phyloP scores from a whole-genome alignment of 2,329 filamentous ascomycete species.

The Aspergillus awamori region DNA sequence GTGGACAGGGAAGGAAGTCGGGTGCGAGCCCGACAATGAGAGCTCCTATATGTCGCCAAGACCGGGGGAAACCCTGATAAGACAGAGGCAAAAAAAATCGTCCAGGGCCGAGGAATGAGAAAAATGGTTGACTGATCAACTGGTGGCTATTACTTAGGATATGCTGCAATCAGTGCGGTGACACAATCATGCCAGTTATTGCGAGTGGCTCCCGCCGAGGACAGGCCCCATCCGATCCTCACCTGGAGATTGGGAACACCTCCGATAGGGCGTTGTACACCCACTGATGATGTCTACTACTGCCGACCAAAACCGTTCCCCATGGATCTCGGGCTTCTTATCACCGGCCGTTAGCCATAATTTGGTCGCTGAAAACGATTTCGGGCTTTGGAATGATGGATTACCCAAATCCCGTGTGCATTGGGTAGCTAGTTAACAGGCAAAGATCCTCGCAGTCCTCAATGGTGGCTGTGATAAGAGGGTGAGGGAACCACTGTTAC shows the following conservation, averaged over 20 bases:
- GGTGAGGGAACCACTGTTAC: neutral
- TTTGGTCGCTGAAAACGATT: too few relatives aligned
- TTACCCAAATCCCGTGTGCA: neutral
- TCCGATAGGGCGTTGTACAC: conserved; percentile 7
- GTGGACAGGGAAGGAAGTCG: neutral
- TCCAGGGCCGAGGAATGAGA: neutral
- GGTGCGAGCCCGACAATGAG: neutral
- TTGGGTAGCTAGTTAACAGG: neutral
- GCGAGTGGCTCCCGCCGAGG: conserved; percentile 1
- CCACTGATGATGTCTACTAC: conserved; percentile 11
- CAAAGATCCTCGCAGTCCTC: neutral
- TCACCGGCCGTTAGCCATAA: too few relatives aligned
- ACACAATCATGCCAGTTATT: neutral
- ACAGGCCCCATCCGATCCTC: neutral
- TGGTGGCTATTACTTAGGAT: neutral
- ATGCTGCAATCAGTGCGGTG: neutral
- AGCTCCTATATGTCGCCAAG: neutral
- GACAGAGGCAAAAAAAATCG: neutral
- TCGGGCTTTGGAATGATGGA: neutral
- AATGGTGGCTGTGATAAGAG: neutral
- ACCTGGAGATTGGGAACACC: neutral
- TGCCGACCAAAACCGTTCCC: neutral
- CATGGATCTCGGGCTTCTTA: neutral
- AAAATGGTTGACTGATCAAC: conserved; percentile 4
- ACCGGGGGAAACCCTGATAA: conserved; percentile 1